These are phyloP conservation scores for Protostelium mycophagum DNA, from an alignment of 78 protist genomes.

Conservation along the genomic window DNA sequence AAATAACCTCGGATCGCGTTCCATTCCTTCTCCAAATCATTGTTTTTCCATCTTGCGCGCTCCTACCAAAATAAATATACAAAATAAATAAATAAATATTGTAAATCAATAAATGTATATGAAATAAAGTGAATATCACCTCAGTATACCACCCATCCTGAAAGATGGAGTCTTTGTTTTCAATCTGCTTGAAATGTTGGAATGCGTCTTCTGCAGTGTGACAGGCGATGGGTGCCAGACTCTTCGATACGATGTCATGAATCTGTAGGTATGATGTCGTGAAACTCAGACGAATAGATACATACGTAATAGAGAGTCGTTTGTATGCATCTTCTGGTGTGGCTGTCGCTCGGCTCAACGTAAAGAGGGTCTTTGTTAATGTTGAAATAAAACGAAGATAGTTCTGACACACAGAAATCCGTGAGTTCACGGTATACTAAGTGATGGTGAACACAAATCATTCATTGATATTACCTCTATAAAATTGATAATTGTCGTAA, in stretches of 20 bases:
- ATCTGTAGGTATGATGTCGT: not conserved
- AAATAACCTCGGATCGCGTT: not conserved
- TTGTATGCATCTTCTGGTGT: slow-evolving; percentile 40
- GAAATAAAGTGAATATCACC: not conserved
- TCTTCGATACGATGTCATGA: not conserved
- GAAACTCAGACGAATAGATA: not conserved
- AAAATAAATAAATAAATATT: no score
- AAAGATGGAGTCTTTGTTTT: not conserved
- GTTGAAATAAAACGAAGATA: slow-evolving; percentile 83
- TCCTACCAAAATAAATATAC: not conserved
- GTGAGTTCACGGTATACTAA: slow-evolving; percentile 10
- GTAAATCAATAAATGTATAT: no score
- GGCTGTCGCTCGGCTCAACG: slow-evolving; percentile 38
- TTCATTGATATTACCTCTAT: not conserved
- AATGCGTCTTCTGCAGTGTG: not conserved
- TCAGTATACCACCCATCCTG: not conserved
- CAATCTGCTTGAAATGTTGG: not conserved
- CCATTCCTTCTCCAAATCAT: not conserved
- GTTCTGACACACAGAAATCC: slow-evolving; percentile 33
- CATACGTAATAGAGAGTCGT: slow-evolving; percentile 1
- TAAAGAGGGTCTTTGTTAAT: slow-evolving; percentile 73
- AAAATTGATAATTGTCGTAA: slow-evolving; percentile 48
- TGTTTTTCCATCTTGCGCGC: not conserved
- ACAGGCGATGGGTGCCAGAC: not conserved
- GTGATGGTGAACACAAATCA: not conserved